phyloP scores from a whole-genome alignment of 164 flowering plant genomes.

The Vitis amurensis region DNA sequence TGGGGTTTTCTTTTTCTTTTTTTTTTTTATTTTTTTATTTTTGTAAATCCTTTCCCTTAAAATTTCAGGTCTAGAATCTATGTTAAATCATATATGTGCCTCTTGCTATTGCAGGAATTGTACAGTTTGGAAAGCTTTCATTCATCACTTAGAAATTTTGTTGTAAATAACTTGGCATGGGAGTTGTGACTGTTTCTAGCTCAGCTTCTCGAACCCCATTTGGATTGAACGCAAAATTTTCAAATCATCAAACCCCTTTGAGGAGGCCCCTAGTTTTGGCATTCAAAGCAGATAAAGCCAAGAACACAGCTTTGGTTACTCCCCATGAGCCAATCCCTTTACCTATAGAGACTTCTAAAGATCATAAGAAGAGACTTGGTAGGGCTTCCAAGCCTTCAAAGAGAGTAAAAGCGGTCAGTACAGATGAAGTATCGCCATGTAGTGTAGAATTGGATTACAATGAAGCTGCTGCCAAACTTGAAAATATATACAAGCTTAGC shows the following conservation, averaged over 20 bases:
- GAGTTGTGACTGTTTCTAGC: slow-evolving; percentile 85
- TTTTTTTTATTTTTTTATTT: too few species aligned
- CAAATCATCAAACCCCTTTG: slow-evolving; percentile 21
- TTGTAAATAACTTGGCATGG: slow-evolving; percentile 67
- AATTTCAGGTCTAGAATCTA: too few species aligned
- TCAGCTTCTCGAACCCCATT: slow-evolving; percentile 68
- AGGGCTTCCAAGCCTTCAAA: slow-evolving; percentile 39
- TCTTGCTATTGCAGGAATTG: slow-evolving; percentile 24
- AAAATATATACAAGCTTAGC: slow-evolving; percentile 72
- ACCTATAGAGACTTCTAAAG: slow-evolving; percentile 46
- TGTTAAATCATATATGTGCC: too few species aligned
- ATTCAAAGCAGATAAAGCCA: slow-evolving; percentile 64
- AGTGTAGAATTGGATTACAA: slow-evolving; percentile 68
- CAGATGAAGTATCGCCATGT: slow-evolving; percentile 47
- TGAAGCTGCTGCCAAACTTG: slow-evolving; percentile 93
- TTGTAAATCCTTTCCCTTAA: too few species aligned
- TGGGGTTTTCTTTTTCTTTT: too few species aligned
- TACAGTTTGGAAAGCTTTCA: background rate
- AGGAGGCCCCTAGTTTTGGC: slow-evolving; percentile 51
- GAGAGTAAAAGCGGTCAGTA: slow-evolving; percentile 45
- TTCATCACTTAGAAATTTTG: background rate
- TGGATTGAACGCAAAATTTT: slow-evolving; percentile 45
- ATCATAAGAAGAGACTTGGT: slow-evolving; percentile 38
- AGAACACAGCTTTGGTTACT: slow-evolving; percentile 39
- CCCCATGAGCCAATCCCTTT: slow-evolving; percentile 47